A percentile compares a stretch with the other conserved stretches of the same genome.
Conservation (phyloP, 768 basidiomycete species). For the Lentinula aciculospora region DNA sequence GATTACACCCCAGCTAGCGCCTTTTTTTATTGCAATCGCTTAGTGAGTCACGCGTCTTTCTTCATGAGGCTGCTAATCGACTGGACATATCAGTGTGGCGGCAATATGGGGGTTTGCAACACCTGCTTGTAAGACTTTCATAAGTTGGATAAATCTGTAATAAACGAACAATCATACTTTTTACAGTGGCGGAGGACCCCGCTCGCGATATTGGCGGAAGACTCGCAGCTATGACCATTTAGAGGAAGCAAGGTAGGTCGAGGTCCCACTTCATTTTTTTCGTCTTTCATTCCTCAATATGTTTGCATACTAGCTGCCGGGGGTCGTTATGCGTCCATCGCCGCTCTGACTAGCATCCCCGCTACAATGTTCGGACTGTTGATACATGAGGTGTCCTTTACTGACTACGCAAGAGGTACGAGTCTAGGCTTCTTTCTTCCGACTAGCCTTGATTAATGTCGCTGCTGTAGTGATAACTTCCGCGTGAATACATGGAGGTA, state of each 20-base stretch:
- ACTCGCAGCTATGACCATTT: slow-evolving; percentile 51
- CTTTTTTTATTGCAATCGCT: slow-evolving; percentile 48
- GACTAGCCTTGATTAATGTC: background rate
- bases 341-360: slow-evolving; percentile 42
- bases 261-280: no score
- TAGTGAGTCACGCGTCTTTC: slow-evolving; percentile 42
- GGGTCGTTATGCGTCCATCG: slow-evolving; percentile 39
- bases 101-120: slow-evolving; percentile 59
- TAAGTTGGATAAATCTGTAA: background rate
- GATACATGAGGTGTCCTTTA: slow-evolving; percentile 29
- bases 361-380: slow-evolving; percentile 33
- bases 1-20: slow-evolving; percentile 45
- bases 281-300: background rate
- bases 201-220: slow-evolving; percentile 67
- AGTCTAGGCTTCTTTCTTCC: background rate
- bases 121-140: slow-evolving; percentile 32
- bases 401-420: slow-evolving; percentile 8
- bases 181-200: slow-evolving; percentile 53
- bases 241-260: slow-evolving; percentile 23
- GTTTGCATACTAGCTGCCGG: slow-evolving; percentile 24
- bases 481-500: slow-evolving; percentile 2
- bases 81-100: slow-evolving; percentile 32
- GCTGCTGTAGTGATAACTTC: background rate
- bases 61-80: background rate
- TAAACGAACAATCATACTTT: no score